Evolutionary conservation across 1,139 yeast genomes (phyloP), one percentile per base, ranked within the genome.

Genomic region (Meyerozyma carpophila): DNA sequence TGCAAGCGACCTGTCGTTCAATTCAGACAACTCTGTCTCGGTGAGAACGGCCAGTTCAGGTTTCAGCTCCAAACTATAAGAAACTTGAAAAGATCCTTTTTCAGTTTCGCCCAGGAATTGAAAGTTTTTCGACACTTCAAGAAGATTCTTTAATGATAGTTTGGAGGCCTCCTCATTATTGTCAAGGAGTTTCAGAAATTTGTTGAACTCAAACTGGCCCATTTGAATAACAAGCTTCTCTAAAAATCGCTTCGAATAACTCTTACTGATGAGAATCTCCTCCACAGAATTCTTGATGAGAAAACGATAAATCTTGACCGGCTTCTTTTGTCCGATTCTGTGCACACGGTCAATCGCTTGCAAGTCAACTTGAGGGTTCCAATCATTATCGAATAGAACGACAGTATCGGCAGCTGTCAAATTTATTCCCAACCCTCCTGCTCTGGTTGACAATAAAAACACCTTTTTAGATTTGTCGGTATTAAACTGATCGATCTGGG

Each of bases 291-390:
- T 81, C 40, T 79, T 75, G 9, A 89, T 77, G 18, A 90, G 82
- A 37, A 93, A 73, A 47, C 98, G 74, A 57, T 81, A 88, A 1
- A 93, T 79, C 39, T 88, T 73, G 2, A 90, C 96, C 0, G 96
- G 96, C 43, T 77, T 81, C 1, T 68, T 73, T 61, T 93, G 98
- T 0, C 98, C 98, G 45, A 93, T 88, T 57, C 98, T 72, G 61
- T 93, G 98, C 11, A 88, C 95, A 47, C 98, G 73, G 57, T 91
- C 98, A 79, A 93, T 93, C 0, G 98, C 98, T 60, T 93, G 98
- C 42, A 90, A 66, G 62, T 93, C 98, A 53, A 89, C 91, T 58
- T 93, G 98, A 0, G 98, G 98, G 56, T 93, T 93, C 96, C 98
- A 91, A 59, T 93, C 98, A 47, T 88, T 85, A 57, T 93, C 98